These are phyloP conservation scores for Brassica rapa DNA, from an alignment of 345 rosid genomes.

Conservation along the genomic window DNA sequence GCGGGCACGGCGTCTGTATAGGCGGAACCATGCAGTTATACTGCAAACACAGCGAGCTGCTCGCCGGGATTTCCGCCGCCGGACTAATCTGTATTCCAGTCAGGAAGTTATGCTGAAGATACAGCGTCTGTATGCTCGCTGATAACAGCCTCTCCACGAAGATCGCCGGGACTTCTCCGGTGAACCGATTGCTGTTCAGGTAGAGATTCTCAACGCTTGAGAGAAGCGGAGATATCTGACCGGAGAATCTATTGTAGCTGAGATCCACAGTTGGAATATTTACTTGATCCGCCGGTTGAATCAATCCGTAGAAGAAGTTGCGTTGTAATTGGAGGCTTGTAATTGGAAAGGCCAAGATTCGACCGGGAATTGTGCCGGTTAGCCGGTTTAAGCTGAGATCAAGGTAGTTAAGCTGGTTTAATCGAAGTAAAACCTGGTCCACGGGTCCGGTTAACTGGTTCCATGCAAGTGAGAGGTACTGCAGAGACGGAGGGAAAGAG, in stretches of 20 bases:
- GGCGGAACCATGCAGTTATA: conserved; percentile 98
- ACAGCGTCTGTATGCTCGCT: conserved; percentile 67
- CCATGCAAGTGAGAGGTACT: conserved; percentile 76
- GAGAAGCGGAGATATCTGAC: conserved; percentile 75
- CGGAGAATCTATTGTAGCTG: conserved; percentile 81
- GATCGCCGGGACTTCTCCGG: conserved; percentile 77
- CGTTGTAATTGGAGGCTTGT: conserved; percentile 78
- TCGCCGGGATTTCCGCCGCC: conserved; percentile 81
- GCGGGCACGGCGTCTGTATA: conserved; percentile 82
- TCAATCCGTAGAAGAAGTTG: conserved; percentile 64
- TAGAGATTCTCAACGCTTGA: conserved; percentile 81
- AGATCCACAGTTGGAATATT: conserved; percentile 72
- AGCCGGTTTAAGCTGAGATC: conserved; percentile 85
- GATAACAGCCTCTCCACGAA: conserved; percentile 73
- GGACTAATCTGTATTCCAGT: conserved; percentile 91
- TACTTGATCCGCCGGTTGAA: conserved; percentile 66
- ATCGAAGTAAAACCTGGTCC: conserved; percentile 53
- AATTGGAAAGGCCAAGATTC: conserved; percentile 64
- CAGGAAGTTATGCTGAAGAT: conserved; percentile 86
- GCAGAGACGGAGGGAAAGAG: conserved; percentile 75
- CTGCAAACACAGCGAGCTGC: conserved; percentile 84
- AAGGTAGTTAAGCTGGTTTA: conserved; percentile 65
- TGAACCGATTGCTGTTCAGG: conserved; percentile 85
- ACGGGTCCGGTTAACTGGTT: conserved; percentile 75
- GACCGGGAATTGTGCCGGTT: conserved; percentile 62